Conservation (phyloP, 2,329 filamentous ascomycete genomes). For the Fusarium verticillioides region DNA sequence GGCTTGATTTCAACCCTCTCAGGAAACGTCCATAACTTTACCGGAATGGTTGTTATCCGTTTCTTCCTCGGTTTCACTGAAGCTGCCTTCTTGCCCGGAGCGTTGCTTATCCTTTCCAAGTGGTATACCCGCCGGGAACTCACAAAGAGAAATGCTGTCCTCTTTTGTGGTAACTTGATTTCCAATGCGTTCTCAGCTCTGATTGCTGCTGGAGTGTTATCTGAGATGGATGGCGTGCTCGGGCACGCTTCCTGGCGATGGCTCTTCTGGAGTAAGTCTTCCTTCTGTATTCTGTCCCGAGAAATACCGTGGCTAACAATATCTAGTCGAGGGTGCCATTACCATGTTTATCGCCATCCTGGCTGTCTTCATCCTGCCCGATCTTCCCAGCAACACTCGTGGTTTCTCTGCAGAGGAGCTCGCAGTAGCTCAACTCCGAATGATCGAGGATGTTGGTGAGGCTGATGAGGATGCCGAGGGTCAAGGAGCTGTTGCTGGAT, state of each 20-base stretch:
- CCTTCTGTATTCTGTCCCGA: too few relatives aligned
- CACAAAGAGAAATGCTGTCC: conserved; percentile 63
- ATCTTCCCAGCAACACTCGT: conserved; percentile 64
- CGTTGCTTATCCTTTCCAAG: conserved; percentile 71
- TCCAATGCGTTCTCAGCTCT: conserved; percentile 70
- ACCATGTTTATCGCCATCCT: conserved; percentile 62
- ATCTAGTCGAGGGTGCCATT: conserved; percentile 60
- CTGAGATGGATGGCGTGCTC: conserved; percentile 65
- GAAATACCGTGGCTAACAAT: background rate
- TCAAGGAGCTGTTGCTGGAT: conserved; percentile 62
- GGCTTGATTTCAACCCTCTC: conserved; percentile 69
- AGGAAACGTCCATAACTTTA: conserved; percentile 63
- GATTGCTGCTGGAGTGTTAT: conserved; percentile 66
- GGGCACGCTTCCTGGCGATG: conserved; percentile 69
- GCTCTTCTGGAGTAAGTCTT: conserved; percentile 61
- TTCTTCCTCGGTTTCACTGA: conserved; percentile 72
- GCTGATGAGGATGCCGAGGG: conserved; percentile 62
- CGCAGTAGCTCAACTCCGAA: conserved; percentile 64
- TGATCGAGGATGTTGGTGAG: conserved; percentile 68
- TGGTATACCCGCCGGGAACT: conserved; percentile 74
- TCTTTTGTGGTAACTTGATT: conserved; percentile 69
- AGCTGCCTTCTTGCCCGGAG: conserved; percentile 73
- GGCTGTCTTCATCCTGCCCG: conserved; percentile 62
- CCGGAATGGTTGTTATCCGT: conserved; percentile 64
- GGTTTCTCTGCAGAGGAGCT: conserved; percentile 70